phyloP scores from a whole-genome alignment of 805 yeast genomes.

The Suhomyces pyralidae region DNA sequence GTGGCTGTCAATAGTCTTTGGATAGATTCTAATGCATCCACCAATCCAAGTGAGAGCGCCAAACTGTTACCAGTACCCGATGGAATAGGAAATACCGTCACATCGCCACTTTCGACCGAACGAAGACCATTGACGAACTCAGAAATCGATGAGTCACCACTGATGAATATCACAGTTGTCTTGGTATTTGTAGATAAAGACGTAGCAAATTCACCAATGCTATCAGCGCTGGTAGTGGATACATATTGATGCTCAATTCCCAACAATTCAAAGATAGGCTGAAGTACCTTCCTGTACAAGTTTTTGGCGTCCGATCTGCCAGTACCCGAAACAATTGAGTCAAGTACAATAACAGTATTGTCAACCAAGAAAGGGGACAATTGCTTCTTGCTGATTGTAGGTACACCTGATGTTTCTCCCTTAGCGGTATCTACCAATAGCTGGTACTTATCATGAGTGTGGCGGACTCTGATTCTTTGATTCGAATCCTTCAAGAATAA shows the following conservation, averaged over 20 bases:
- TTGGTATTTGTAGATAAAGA: constrained; percentile 16
- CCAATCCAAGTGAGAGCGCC: constrained; percentile 54
- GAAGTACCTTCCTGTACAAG: constrained; percentile 41
- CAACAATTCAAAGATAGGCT: constrained; percentile 46
- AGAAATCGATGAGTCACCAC: constrained; percentile 84
- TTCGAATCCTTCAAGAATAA: constrained; percentile 3
- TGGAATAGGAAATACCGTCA: constrained; percentile 50
- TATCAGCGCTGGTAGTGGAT: constrained; percentile 38
- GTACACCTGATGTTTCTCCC: not conserved
- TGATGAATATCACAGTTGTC: constrained; percentile 56
- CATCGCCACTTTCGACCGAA: not conserved
- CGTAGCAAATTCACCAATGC: constrained; percentile 41
- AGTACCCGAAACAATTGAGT: constrained; percentile 49
- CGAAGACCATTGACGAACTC: constrained; percentile 64
- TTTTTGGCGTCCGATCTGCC: constrained; percentile 32
- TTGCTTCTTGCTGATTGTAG: not conserved
- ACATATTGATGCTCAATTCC: constrained; percentile 37
- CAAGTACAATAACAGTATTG: constrained; percentile 34
- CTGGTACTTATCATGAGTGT: not conserved
- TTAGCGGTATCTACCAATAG: not conserved
- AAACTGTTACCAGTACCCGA: constrained; percentile 88
- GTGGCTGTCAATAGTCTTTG: constrained; percentile 31
- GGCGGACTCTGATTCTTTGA: constrained; percentile 5
- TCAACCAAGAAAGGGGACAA: constrained; percentile 6
- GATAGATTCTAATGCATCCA: constrained; percentile 26